Conservation (phyloP, 192 early-diverging fungal genomes). For the Gryganskiella cystojenkinii region DNA sequence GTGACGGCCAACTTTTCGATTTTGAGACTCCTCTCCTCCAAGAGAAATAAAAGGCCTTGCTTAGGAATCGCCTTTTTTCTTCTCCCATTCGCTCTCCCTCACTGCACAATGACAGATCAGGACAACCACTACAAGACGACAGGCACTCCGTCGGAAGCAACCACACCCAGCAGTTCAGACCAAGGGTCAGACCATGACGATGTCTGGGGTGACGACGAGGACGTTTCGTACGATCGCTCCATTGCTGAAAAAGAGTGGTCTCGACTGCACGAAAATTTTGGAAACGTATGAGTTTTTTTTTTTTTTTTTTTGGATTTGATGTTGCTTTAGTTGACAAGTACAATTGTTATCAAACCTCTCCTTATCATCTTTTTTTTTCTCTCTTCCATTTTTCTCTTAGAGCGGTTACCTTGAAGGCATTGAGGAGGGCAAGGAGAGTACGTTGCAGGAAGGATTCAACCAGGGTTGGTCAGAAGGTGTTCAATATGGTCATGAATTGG, state of each 20-base stretch:
- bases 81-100: not conserved
- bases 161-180: no score
- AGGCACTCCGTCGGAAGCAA: no score
- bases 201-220: slow-evolving; percentile 61
- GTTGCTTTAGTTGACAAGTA: not conserved
- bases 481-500: slow-evolving; percentile 58
- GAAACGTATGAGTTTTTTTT: slow-evolving; percentile 59
- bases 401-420: slow-evolving; percentile 74
- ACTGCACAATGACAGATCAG: slow-evolving; percentile 21
- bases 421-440: slow-evolving; percentile 66
- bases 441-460: slow-evolving; percentile 72
- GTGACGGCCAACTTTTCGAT: no score
- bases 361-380: not conserved
- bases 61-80: slow-evolving; percentile 3
- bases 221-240: slow-evolving; percentile 60
- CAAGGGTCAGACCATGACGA: slow-evolving; percentile 51
- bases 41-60: slow-evolving; percentile 2
- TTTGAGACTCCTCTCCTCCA: not conserved
- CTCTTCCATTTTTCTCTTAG: slow-evolving; percentile 29
- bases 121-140: slow-evolving; percentile 1
- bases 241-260: slow-evolving; percentile 73
- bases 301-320: not conserved
- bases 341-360: not conserved
- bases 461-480: slow-evolving; percentile 68
- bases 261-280: slow-evolving; percentile 68